A percentile compares a stretch with the other conserved stretches of the same genome.
Conservation (phyloP, 768 basidiomycete species). For the Russula earlei region DNA sequence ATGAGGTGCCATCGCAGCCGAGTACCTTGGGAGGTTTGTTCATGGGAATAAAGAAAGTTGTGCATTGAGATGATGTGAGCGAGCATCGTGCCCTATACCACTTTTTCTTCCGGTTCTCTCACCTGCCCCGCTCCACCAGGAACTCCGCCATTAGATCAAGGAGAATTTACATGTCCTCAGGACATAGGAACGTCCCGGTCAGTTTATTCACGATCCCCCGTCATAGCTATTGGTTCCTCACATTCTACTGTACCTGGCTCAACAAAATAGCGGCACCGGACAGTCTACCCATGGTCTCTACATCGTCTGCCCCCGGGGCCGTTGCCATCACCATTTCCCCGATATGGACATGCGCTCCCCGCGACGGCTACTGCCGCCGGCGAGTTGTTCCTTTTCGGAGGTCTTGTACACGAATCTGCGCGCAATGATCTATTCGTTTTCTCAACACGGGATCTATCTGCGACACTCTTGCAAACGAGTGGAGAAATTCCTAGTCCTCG, state of each 20-base stretch:
- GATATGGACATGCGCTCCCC: conserved; percentile 92
- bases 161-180: conserved; percentile 91
- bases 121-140: too few species aligned
- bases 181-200: conserved; percentile 67
- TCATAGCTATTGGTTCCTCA: background rate
- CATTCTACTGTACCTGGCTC: background rate
- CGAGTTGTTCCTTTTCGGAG: conserved; percentile 94
- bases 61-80: too few species aligned
- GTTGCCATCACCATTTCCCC: conserved; percentile 87
- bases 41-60: too few species aligned
- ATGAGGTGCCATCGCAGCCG: too few species aligned
- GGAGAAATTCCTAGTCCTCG: conserved; percentile 84
- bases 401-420: conserved; percentile 83
- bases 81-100: too few species aligned
- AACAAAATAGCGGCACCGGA: conserved; percentile 36
- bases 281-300: conserved; percentile 80
- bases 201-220: conserved; percentile 17
- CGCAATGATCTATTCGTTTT: conserved; percentile 93
- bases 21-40: too few species aligned
- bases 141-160: conserved; percentile 52
- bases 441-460: conserved; percentile 66
- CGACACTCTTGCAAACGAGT: conserved; percentile 74
- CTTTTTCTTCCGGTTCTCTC: too few species aligned
- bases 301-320: conserved; percentile 56
- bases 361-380: conserved; percentile 67